A percentile compares a stretch with the other conserved stretches of the same genome.
Evolutionary conservation across 1,284 basidiomycete species (phyloP).

Genomic region (Dichomitus squalens): DNA sequence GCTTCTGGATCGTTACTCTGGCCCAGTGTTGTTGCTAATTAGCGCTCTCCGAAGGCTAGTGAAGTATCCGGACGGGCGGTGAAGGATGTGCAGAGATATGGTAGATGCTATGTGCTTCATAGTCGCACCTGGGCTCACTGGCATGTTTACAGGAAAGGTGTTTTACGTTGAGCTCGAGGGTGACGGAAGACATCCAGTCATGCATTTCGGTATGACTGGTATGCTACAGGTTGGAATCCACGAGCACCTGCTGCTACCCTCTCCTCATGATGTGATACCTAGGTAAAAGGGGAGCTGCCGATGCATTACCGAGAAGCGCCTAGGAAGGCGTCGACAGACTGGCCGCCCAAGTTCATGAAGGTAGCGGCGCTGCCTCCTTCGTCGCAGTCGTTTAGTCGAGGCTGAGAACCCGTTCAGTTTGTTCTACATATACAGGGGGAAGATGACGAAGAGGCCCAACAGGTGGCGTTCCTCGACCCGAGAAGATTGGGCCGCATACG

Average conservation of each 20-base stretch:
- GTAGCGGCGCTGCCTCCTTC: slow-evolving; percentile 34
- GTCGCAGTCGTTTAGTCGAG: neutral
- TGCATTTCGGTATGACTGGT: slow-evolving; percentile 87
- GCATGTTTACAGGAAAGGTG: slow-evolving; percentile 62
- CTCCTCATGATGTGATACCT: neutral
- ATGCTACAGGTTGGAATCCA: slow-evolving; percentile 61
- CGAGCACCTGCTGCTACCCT: neutral
- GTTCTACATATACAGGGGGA: slow-evolving; percentile 54
- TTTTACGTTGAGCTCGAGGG: slow-evolving; percentile 77
- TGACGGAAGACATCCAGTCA: slow-evolving; percentile 62
- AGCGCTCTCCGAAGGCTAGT: slow-evolving; percentile 49
- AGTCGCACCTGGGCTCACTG: too few relatives aligned
- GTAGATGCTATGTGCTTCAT: slow-evolving; percentile 33
- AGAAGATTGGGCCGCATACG: slow-evolving; percentile 76
- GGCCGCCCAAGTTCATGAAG: slow-evolving; percentile 84
- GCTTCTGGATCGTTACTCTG: neutral
- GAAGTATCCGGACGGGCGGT: slow-evolving; percentile 65
- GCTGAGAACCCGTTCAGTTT: slow-evolving; percentile 46
- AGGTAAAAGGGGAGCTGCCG: slow-evolving; percentile 68
- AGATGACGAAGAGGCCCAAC: slow-evolving; percentile 32
- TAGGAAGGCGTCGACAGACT: slow-evolving; percentile 50
- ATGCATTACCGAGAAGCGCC: slow-evolving; percentile 66
- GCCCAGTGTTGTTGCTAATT: too few relatives aligned
- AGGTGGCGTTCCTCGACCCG: slow-evolving; percentile 70
- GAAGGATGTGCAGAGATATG: slow-evolving; percentile 63